A percentile compares a stretch with the other conserved stretches of the same genome.
phyloP scores from a whole-genome alignment of 495 filamentous ascomycete species.

The Xylaria scruposa region DNA sequence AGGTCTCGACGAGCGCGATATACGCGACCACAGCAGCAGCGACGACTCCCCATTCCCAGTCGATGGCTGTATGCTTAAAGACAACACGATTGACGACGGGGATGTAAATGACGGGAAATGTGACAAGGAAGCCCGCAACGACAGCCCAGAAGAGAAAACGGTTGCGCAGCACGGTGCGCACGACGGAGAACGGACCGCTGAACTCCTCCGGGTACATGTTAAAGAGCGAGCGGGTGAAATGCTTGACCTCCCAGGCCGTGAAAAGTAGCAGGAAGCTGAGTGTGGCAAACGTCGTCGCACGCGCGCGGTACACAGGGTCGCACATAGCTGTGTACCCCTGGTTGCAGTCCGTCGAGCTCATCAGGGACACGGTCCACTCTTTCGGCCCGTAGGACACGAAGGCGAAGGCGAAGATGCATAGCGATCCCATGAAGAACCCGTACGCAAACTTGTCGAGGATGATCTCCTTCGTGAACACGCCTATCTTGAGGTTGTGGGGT shows the following conservation, averaged over 20 bases:
- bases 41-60: constrained; percentile 66
- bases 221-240: constrained; percentile 61
- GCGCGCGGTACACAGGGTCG: constrained; percentile 64
- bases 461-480: constrained; percentile 64
- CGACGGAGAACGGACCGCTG: constrained; percentile 48
- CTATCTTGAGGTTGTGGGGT: constrained; percentile 55
- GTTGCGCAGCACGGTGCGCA: constrained; percentile 61
- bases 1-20: constrained; percentile 56
- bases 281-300: constrained; percentile 73
- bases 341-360: constrained; percentile 54
- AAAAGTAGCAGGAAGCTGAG: constrained; percentile 63
- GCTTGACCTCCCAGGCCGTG: constrained; percentile 66
- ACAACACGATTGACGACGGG: constrained; percentile 60
- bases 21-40: constrained; percentile 54
- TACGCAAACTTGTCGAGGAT: constrained; percentile 64
- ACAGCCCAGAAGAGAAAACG: constrained; percentile 64
- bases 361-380: constrained; percentile 35
- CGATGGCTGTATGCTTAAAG: constrained; percentile 63
- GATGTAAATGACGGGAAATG: constrained; percentile 64
- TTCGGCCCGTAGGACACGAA: constrained; percentile 58
- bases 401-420: constrained; percentile 61
- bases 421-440: constrained; percentile 61
- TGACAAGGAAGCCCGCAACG: constrained; percentile 61
- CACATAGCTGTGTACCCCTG: constrained; percentile 51
- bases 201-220: constrained; percentile 56